Evolutionary conservation across 2,329 filamentous ascomycete genomes (phyloP).

Genomic region (Colletotrichum trifolii): DNA sequence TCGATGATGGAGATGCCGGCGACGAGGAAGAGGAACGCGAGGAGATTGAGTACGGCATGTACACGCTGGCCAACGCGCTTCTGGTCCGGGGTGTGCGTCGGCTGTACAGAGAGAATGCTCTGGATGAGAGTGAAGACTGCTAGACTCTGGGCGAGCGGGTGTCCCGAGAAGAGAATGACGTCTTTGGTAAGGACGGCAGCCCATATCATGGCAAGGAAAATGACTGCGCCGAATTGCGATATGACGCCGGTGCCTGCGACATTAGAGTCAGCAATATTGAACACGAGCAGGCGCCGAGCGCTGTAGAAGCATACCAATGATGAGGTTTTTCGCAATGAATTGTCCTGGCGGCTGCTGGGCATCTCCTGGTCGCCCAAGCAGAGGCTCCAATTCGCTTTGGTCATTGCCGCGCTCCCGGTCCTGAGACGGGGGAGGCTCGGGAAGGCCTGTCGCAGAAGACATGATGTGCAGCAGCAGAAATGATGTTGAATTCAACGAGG

Average conservation of each 20-base stretch:
- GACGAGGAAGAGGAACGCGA: slow-evolving; percentile 71
- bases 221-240: slow-evolving; percentile 81
- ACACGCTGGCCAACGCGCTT: slow-evolving; percentile 70
- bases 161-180: slow-evolving; percentile 86
- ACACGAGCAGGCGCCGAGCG: slow-evolving; percentile 52
- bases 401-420: slow-evolving; percentile 40
- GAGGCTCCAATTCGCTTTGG: slow-evolving; percentile 53
- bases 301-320: slow-evolving; percentile 73
- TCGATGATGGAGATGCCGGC: slow-evolving; percentile 79
- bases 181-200: slow-evolving; percentile 75
- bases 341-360: slow-evolving; percentile 74
- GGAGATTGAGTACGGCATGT: slow-evolving; percentile 77
- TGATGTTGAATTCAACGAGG: no score
- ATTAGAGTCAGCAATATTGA: slow-evolving; percentile 2
- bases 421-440: slow-evolving; percentile 56
- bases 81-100: slow-evolving; percentile 80
- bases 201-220: slow-evolving; percentile 84
- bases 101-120: slow-evolving; percentile 86
- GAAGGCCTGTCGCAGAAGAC: slow-evolving; percentile 76
- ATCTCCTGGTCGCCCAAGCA: slow-evolving; percentile 72
- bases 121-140: slow-evolving; percentile 82
- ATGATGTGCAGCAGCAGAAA: slow-evolving; percentile 52
- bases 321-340: slow-evolving; percentile 76
- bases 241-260: slow-evolving; percentile 79
- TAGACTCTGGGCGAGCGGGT: slow-evolving; percentile 78